Evolutionary conservation across 352 stramenopile species (phyloP).

Genomic region (Globisporangium polare): DNA sequence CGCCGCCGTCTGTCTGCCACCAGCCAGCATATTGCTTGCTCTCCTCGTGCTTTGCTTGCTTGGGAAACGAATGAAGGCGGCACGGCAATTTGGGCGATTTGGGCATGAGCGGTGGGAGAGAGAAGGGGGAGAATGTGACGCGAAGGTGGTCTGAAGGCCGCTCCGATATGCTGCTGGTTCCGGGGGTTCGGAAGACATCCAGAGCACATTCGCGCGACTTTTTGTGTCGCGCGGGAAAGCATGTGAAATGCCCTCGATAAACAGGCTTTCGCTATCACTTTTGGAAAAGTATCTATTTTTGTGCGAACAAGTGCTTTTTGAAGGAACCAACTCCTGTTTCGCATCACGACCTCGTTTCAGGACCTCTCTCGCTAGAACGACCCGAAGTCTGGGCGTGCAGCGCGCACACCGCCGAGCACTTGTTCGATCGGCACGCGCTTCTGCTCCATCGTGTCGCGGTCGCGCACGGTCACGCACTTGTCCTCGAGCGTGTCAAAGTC

Average conservation of each 20-base stretch:
- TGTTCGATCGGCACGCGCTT: slow-evolving; percentile 91
- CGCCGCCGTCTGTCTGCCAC: slow-evolving; percentile 20
- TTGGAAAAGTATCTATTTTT: no score
- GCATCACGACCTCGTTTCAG: not conserved
- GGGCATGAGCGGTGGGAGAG: not conserved
- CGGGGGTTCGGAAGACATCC: not conserved
- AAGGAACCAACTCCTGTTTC: not conserved
- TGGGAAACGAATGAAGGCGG: slow-evolving; percentile 9
- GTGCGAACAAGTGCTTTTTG: no score
- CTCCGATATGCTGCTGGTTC: not conserved
- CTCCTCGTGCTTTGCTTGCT: not conserved
- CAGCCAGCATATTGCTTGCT: slow-evolving; percentile 14
- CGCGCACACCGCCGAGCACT: slow-evolving; percentile 41
- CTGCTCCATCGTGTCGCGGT: slow-evolving; percentile 96
- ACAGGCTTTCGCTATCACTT: not conserved
- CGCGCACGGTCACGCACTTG: slow-evolving; percentile 94
- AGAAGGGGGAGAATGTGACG: slow-evolving; percentile 4
- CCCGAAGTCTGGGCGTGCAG: slow-evolving; percentile 8
- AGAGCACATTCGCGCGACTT: not conserved
- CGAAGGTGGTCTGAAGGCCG: not conserved
- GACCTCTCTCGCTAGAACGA: slow-evolving; percentile 10
- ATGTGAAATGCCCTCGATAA: not conserved
- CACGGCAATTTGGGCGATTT: not conserved
- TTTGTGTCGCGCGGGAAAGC: not conserved
- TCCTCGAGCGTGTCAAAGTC: slow-evolving; percentile 97